phyloP scores from a whole-genome alignment of 2,329 filamentous ascomycete species.

The Fusarium sp. region DNA sequence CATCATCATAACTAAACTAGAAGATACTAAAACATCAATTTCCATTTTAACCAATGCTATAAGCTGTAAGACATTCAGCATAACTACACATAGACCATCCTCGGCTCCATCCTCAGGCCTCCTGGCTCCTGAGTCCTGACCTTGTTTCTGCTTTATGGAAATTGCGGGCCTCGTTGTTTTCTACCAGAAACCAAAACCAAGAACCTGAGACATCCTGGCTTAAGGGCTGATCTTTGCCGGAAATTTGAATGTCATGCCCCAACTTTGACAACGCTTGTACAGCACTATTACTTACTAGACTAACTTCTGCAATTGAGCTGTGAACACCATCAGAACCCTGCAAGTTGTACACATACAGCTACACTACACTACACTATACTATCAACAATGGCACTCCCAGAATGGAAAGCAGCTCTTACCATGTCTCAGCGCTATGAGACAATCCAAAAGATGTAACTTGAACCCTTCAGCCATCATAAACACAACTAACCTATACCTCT shows the following conservation, averaged over 20 bases:
- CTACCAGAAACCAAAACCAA: slow-evolving; percentile 5
- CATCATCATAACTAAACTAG: background rate
- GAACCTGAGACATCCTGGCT: slow-evolving; percentile 25
- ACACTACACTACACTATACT: background rate
- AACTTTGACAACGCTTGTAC: slow-evolving; percentile 6
- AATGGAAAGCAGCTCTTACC: slow-evolving; percentile 65
- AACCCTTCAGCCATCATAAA: background rate
- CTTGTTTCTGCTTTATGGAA: slow-evolving; percentile 40
- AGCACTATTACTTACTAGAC: background rate
- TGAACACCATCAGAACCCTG: background rate
- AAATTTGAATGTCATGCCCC: slow-evolving; percentile 11
- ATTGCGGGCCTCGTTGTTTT: slow-evolving; percentile 22
- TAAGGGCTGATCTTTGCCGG: slow-evolving; percentile 26
- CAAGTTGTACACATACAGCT: background rate
- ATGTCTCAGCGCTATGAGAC: slow-evolving; percentile 71
- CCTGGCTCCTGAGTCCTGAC: background rate
- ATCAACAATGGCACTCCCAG: slow-evolving; percentile 33
- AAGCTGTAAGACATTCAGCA: background rate
- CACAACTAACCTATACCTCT: background rate
- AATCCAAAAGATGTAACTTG: slow-evolving; percentile 62
- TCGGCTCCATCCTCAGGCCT: slow-evolving; percentile 5
- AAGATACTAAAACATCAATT: background rate
- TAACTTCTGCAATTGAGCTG: slow-evolving; percentile 10
- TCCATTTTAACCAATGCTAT: background rate
- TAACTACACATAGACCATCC: background rate